Percentiles rank a stretch among this genome's conserved stretches.
Evolutionary conservation across 345 rosid species (phyloP).

Genomic region (Eucalyptus albens): DNA sequence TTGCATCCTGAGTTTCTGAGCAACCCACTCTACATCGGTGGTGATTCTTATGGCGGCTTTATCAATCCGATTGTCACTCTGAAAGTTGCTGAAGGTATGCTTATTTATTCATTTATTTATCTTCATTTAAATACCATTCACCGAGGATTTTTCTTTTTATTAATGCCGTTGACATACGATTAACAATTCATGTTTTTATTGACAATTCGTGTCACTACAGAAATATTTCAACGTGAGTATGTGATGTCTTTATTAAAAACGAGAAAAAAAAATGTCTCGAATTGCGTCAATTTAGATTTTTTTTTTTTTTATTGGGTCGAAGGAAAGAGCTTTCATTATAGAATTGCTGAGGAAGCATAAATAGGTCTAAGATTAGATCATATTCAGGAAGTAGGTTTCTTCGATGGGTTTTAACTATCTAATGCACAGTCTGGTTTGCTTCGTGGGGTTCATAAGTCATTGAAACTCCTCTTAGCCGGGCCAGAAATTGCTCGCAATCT

Average conservation of each 20-base stretch:
- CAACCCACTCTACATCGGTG: conserved; percentile 14
- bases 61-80: conserved; percentile 4
- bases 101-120: background rate
- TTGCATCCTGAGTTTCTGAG: conserved; percentile 5
- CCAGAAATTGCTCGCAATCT: background rate
- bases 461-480: no score
- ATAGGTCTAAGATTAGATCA: background rate
- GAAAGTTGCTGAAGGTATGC: conserved; percentile 4
- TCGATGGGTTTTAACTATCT: no score
- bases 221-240: background rate
- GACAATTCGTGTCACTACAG: background rate
- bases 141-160: background rate
- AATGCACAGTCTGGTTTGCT: no score
- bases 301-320: no score
- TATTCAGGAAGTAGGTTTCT: no score
- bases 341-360: background rate
- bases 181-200: background rate
- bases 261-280: background rate
- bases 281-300: background rate
- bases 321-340: no score
- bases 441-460: no score
- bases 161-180: background rate
- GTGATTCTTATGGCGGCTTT: conserved; percentile 19
- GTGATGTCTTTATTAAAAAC: background rate
- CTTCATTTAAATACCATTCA: background rate